Base-by-base conservation (phyloP, 2,329 filamentous ascomycete genomes). In the Trichophyton equinum region DNA sequence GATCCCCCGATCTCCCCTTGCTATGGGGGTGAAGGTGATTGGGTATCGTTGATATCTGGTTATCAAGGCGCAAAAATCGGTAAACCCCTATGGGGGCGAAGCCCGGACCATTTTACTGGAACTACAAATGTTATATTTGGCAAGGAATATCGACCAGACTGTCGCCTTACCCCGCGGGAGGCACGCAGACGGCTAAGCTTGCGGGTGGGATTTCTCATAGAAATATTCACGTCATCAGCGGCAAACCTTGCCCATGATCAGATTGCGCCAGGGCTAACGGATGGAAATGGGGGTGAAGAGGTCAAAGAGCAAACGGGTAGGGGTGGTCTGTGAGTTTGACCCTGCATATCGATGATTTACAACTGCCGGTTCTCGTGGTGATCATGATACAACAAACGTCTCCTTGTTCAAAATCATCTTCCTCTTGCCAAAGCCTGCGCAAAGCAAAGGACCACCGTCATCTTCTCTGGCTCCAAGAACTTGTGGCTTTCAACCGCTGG, bases 301-400 rank as follows among this genome's bases (percentile, higher is more conserved):
- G 27, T 13, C 27, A n/a, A n/a, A 27, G 51, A 36, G 51, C n/a
- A 13, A 9, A 30, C 18, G 1, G 51, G 51, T 33, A 55, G 30
- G 51, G 51, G 5, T 55, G 22, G 51, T n/a, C n/a, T 33, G 51
- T 55, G 51, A 27, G 20, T 27, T 25, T 36, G 51, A 36, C 51
- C 51, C 51, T 55, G 51, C 51, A 55, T 55, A 36, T 27, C 22
- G 8, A 51, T 51, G 46, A 51, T 51, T 51, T 27, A 51, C 46
- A 22, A 11, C 20, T 6, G 20, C 2, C 9, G 6, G 22, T 51
- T 22, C 46, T 51, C 20, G 22, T 51, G 46, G 46, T 6, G 9
- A 27, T 51, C 46, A 51, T 30, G 20, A 27, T 51, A n/a, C 33
- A 38, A 9, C 0, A 13, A 38, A 38, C 9, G 33, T 38, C 33